Evolutionary conservation across 2,329 filamentous ascomycete genomes (phyloP).

Genomic region (Periconia sp.): DNA sequence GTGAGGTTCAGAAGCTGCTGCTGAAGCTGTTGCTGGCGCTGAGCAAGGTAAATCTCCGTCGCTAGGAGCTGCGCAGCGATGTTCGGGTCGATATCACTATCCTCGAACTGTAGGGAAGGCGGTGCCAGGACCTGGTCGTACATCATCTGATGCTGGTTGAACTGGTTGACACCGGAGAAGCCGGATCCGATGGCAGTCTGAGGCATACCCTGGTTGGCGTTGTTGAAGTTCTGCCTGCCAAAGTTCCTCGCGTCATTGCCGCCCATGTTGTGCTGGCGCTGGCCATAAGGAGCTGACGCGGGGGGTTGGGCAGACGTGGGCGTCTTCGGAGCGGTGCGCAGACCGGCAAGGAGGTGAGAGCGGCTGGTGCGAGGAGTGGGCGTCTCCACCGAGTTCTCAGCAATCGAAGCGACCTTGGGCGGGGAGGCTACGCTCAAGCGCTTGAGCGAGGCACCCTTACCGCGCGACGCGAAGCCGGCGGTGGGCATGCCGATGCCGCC

Average conservation of each 20-base stretch:
- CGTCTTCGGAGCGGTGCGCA: constrained; percentile 92
- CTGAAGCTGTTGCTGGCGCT: constrained; percentile 93
- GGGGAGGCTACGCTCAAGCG: constrained; percentile 79
- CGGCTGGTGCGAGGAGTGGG: constrained; percentile 92
- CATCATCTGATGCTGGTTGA: constrained; percentile 53
- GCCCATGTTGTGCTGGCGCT: constrained; percentile 56
- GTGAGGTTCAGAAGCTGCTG: constrained; percentile 89
- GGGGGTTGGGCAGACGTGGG: constrained; percentile 69
- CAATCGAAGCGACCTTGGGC: constrained; percentile 70
- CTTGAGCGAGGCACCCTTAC: constrained; percentile 86
- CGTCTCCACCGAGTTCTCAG: constrained; percentile 69
- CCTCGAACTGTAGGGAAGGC: constrained; percentile 74
- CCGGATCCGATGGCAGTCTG: constrained; percentile 65
- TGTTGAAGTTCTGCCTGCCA: constrained; percentile 47
- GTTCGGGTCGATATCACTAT: constrained; percentile 80
- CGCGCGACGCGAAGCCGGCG: constrained; percentile 83
- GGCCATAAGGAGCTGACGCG: constrained; percentile 66
- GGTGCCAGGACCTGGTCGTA: constrained; percentile 90
- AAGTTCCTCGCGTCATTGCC: constrained; percentile 56
- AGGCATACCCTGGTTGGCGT: constrained; percentile 55
- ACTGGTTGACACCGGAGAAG: constrained; percentile 56
- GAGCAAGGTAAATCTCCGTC: constrained; percentile 89
- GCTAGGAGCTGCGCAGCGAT: constrained; percentile 88
- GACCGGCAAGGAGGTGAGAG: constrained; percentile 89
- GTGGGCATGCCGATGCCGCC: constrained; percentile 74